Percentiles rank a stretch among this genome's conserved stretches.
Evolutionary conservation across 805 yeast species (phyloP).

Genomic region (Starmerella bombicola): DNA sequence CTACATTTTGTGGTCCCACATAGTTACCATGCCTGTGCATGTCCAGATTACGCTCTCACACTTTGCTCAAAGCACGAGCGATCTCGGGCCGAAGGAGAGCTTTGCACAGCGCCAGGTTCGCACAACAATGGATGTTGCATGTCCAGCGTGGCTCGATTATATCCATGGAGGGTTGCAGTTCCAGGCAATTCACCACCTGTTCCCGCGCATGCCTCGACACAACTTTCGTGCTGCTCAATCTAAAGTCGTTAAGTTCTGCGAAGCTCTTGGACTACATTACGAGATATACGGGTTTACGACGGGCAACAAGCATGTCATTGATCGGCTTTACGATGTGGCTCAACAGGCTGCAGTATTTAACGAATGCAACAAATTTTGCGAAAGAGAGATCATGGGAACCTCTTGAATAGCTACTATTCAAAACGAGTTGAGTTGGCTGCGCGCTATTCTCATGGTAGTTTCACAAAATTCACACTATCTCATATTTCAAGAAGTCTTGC

Average conservation of each 20-base stretch:
- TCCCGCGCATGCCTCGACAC: slow-evolving; percentile 82
- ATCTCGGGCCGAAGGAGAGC: slow-evolving; percentile 66
- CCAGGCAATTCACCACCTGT: slow-evolving; percentile 81
- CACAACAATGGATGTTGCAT: slow-evolving; percentile 90
- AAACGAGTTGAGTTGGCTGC: no score
- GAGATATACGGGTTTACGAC: slow-evolving; percentile 72
- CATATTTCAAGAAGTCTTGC: no score
- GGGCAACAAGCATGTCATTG: slow-evolving; percentile 63
- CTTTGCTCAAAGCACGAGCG: slow-evolving; percentile 88
- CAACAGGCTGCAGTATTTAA: slow-evolving; percentile 64
- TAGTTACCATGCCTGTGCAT: slow-evolving; percentile 82
- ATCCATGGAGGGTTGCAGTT: slow-evolving; percentile 88
- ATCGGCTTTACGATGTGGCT: slow-evolving; percentile 59
- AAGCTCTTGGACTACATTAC: slow-evolving; percentile 62
- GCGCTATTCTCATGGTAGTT: no score
- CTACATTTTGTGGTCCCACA: slow-evolving; percentile 60
- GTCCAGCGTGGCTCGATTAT: slow-evolving; percentile 86
- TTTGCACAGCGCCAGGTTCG: slow-evolving; percentile 70
- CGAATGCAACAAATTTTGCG: slow-evolving; percentile 58
- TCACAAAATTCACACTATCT: no score
- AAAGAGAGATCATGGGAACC: slow-evolving; percentile 32
- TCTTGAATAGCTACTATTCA: no score
- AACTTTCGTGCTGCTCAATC: slow-evolving; percentile 68
- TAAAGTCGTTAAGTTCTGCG: slow-evolving; percentile 58
- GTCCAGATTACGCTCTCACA: slow-evolving; percentile 84